A percentile compares a stretch with the other conserved stretches of the same genome.
These are phyloP conservation scores for Backusella liffmaniae DNA, from an alignment of 192 early-diverging fungal genomes.

Conservation along the genomic window DNA sequence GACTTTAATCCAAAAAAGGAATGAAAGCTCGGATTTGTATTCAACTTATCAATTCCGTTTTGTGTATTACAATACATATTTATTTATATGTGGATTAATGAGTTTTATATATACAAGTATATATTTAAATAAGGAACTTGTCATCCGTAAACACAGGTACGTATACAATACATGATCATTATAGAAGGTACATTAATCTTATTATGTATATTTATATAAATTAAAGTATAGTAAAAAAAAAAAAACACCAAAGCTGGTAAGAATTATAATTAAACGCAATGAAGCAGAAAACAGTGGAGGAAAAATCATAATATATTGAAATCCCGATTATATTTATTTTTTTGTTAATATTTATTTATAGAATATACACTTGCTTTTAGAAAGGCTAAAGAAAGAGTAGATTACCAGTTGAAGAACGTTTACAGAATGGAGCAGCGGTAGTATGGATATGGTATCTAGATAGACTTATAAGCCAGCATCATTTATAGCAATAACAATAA, in stretches of 20 bases:
- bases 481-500: not conserved
- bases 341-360: not conserved
- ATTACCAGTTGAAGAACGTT: not conserved
- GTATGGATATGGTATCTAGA: not conserved
- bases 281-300: not conserved
- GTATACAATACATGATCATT: not conserved
- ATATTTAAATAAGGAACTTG: not conserved
- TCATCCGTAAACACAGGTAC: not conserved
- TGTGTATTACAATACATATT: not conserved
- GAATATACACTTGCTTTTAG: not conserved
- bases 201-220: not conserved
- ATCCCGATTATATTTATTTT: not conserved
- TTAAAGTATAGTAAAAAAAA: not conserved
- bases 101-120: not conserved
- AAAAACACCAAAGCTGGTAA: slow-evolving; percentile 3
- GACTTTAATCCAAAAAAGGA: slow-evolving; percentile 6
- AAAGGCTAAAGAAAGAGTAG: not conserved
- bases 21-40: slow-evolving; percentile 8
- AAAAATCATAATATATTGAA: not conserved
- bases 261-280: not conserved
- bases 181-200: not conserved
- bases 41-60: not conserved
- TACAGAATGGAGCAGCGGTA: not conserved
- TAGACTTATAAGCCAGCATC: not conserved
- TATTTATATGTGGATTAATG: slow-evolving; percentile 2